A percentile compares a stretch with the other conserved stretches of the same genome.
Conservation (phyloP, 2,329 filamentous ascomycete species). For the Talaromyces sp. region DNA sequence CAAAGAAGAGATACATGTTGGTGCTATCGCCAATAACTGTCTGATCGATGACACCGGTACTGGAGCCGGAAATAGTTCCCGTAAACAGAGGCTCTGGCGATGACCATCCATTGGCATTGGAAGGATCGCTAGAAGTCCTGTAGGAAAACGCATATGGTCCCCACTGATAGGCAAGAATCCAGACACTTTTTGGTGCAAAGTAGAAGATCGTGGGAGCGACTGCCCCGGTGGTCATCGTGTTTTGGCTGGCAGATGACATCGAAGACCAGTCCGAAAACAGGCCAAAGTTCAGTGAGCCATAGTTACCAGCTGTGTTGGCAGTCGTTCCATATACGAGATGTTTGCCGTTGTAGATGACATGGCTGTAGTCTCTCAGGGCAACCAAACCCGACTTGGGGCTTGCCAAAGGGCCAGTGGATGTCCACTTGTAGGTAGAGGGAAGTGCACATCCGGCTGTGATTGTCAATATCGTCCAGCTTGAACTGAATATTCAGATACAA, state of each 20-base stretch:
- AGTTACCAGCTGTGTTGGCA: no score
- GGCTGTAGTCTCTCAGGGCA: no score
- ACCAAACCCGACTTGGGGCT: no score
- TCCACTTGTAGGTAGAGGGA: no score
- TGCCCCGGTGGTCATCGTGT: constrained; percentile 41
- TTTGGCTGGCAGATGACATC: not conserved
- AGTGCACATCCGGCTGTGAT: not conserved
- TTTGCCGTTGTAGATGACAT: no score
- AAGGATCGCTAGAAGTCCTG: constrained; percentile 57
- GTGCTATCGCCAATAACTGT: constrained; percentile 59
- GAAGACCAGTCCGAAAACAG: not conserved
- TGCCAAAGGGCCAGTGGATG: no score
- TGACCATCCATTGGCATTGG: constrained; percentile 57
- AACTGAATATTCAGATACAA: not conserved
- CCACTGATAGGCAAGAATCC: constrained; percentile 66
- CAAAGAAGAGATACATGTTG: constrained; percentile 67
- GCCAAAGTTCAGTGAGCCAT: no score
- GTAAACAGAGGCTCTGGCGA: constrained; percentile 54
- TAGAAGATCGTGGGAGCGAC: constrained; percentile 63
- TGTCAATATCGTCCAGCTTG: not conserved
- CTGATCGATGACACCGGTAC: constrained; percentile 56
- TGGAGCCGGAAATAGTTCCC: constrained; percentile 47
- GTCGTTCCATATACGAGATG: no score
- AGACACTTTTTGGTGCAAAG: constrained; percentile 59
- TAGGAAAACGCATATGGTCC: constrained; percentile 59